These are phyloP conservation scores for Pyrenophora seminiperda DNA, from an alignment of 2,329 filamentous ascomycete genomes.

Conservation along the genomic window DNA sequence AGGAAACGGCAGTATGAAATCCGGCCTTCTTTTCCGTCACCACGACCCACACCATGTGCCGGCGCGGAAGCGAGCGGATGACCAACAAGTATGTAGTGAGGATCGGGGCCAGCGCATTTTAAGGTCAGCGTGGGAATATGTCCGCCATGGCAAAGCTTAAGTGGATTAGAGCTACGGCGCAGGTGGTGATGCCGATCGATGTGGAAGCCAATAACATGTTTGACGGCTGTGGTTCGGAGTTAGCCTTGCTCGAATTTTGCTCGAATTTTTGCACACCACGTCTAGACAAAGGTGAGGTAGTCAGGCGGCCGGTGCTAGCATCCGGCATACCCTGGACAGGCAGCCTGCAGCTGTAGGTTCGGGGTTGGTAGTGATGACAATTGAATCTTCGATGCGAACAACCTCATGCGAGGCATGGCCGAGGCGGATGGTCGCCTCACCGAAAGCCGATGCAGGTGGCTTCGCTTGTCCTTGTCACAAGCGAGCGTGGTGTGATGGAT, in stretches of 20 bases:
- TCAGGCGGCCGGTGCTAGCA: conserved; percentile 1
- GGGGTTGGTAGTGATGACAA: conserved; percentile 1
- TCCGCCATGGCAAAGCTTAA: conserved; percentile 30
- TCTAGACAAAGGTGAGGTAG: conserved; percentile 4
- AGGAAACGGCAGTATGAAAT: conserved; percentile 1
- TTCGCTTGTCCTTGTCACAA: conserved; percentile 10
- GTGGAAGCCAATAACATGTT: conserved; percentile 16
- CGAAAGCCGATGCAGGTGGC: conserved; percentile 16
- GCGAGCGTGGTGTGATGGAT: conserved; percentile 13
- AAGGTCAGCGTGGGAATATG: conserved; percentile 17
- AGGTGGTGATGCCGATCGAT: conserved; percentile 26
- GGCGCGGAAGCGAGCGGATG: conserved; percentile 30
- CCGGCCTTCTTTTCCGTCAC: conserved; percentile 4
- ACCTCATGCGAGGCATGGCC: conserved; percentile 6
- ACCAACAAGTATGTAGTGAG: conserved; percentile 11
- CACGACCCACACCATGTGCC: conserved; percentile 9
- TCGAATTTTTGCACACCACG: background rate
- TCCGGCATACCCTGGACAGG: conserved; percentile 1
- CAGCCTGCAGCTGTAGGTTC: too few species aligned
- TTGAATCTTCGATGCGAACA: conserved; percentile 7
- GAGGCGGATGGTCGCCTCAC: conserved; percentile 21
- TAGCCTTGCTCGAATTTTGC: conserved; percentile 5
- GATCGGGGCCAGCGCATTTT: conserved; percentile 8
- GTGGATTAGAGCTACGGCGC: conserved; percentile 20
- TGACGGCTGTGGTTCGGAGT: conserved; percentile 23